phyloP scores from a whole-genome alignment of 2,329 filamentous ascomycete genomes.

The Pseudonectria foliicola region DNA sequence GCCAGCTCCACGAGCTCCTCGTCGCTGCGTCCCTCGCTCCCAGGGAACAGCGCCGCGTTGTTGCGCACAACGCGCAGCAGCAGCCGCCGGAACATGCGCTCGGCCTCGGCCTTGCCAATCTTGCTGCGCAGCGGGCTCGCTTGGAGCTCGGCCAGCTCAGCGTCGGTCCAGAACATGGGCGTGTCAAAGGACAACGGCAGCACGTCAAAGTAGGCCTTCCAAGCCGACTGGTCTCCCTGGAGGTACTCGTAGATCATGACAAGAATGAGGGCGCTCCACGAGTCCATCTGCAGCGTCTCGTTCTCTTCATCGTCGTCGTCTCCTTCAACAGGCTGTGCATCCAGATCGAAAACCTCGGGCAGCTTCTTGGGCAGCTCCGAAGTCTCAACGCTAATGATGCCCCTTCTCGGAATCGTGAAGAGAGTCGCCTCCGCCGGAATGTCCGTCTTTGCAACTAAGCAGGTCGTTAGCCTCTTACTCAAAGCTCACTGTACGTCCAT shows the following conservation, averaged over 20 bases:
- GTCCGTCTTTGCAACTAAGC: constrained; percentile 68
- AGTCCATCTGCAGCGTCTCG: constrained; percentile 35
- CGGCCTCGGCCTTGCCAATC: constrained; percentile 66
- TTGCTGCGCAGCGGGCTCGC: constrained; percentile 69
- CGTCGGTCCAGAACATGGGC: constrained; percentile 78
- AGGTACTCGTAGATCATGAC: constrained; percentile 72
- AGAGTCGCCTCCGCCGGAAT: constrained; percentile 69
- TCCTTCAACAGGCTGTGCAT: constrained; percentile 16
- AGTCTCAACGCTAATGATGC: constrained; percentile 66
- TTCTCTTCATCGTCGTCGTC: constrained; percentile 32
- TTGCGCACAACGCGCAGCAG: constrained; percentile 45
- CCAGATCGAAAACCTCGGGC: constrained; percentile 43
- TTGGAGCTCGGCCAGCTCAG: constrained; percentile 66
- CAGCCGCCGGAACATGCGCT: constrained; percentile 56
- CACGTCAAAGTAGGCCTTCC: constrained; percentile 72
- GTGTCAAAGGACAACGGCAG: constrained; percentile 70
- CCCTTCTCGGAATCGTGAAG: constrained; percentile 68
- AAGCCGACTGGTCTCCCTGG: constrained; percentile 53
- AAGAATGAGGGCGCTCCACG: constrained; percentile 59
- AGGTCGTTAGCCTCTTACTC: constrained; percentile 35
- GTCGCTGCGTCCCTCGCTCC: constrained; percentile 30
- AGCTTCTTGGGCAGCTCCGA: constrained; percentile 57
- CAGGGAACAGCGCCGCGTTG: constrained; percentile 37
- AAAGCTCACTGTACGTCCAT: no score
- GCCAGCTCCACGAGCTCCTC: constrained; percentile 45